phyloP scores from a whole-genome alignment of 2,329 filamentous ascomycete species.

The Aspergillus neoniger region DNA sequence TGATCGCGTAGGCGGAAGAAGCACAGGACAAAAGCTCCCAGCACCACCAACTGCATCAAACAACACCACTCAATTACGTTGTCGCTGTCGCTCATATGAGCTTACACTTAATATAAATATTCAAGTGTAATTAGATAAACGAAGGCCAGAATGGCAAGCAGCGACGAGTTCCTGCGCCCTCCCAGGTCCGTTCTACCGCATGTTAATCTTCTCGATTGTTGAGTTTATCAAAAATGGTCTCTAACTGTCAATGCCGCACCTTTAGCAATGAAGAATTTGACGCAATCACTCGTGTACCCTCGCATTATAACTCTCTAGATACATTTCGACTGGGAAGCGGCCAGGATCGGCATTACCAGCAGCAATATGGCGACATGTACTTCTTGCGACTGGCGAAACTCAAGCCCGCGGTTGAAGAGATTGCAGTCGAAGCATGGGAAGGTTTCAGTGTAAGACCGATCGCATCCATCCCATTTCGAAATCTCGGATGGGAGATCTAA shows the following conservation, averaged over 20 bases:
- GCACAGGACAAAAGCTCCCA: constrained; percentile 3
- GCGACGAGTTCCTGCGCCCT: constrained; percentile 30
- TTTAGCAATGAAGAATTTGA: constrained; percentile 40
- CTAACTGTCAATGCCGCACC: background rate
- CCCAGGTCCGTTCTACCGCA: constrained; percentile 28
- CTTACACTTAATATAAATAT: background rate
- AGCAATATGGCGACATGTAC: constrained; percentile 98
- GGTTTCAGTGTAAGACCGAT: constrained; percentile 59
- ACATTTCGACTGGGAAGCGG: constrained; percentile 72
- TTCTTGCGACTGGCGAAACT: constrained; percentile 86
- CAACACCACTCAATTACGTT: background rate
- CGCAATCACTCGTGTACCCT: constrained; percentile 56
- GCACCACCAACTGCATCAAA: background rate
- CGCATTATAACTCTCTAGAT: constrained; percentile 71
- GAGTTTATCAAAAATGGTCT: background rate
- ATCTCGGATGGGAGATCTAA: background rate
- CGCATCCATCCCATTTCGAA: background rate
- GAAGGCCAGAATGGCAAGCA: constrained; percentile 19
- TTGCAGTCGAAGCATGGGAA: constrained; percentile 75
- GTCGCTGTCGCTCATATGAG: background rate
- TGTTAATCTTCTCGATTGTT: background rate
- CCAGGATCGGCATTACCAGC: constrained; percentile 71
- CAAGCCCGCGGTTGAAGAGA: constrained; percentile 76
- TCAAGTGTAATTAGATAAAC: background rate
- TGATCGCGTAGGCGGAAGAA: constrained; percentile 21